These are phyloP conservation scores for Petunia hybrid DNA, from an alignment of 305 asterid species.

Conservation along the genomic window DNA sequence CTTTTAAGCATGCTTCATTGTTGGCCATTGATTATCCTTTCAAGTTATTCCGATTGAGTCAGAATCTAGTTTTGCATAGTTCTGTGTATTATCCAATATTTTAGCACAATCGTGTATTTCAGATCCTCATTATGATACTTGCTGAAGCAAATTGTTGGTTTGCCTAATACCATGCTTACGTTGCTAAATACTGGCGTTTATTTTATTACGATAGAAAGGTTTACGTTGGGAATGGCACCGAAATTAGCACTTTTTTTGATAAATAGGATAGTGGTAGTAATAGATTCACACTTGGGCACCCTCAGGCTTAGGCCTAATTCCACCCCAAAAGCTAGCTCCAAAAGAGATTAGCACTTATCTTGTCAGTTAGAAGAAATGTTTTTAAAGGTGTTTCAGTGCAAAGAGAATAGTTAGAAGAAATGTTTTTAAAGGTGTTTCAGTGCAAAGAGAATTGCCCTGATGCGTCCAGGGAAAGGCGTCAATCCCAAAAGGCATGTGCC, in stretches of 20 bases:
- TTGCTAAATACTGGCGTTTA: neutral
- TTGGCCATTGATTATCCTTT: constrained; percentile 1
- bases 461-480: neutral
- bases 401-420: neutral
- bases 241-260: neutral
- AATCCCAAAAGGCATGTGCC: neutral
- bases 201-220: neutral
- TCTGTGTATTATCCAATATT: constrained; percentile 7
- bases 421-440: neutral
- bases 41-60: constrained; percentile 9
- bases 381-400: neutral
- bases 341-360: neutral
- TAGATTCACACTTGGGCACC: no score
- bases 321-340: no score
- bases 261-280: no score
- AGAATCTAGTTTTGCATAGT: constrained; percentile 9
- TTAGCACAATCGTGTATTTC: neutral
- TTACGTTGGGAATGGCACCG: neutral
- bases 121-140: neutral
- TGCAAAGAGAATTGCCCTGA: neutral
- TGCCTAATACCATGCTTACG: neutral
- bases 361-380: neutral
- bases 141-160: constrained; percentile 12
- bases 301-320: no score
- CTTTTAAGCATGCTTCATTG: constrained; percentile 21